These are phyloP conservation scores for Rosa hybrid DNA, from an alignment of 331 rosid genomes.

Conservation along the genomic window DNA sequence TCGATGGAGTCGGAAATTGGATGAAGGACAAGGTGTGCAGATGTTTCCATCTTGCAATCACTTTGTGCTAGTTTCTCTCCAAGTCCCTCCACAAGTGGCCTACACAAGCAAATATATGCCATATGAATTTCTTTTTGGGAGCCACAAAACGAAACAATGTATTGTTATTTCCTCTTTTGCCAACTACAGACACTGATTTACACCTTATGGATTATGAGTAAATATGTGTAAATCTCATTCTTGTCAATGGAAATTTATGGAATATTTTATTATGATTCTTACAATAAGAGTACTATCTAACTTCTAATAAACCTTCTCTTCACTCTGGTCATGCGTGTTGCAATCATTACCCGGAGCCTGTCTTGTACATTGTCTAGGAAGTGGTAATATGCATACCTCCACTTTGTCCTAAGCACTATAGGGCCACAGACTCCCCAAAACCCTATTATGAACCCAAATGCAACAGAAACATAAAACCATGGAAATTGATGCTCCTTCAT, in stretches of 20 bases:
- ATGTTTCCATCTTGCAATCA: background rate
- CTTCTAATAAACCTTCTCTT: background rate
- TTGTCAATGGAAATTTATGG: background rate
- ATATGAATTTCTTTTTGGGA: constrained; percentile 1
- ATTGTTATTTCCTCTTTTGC: background rate
- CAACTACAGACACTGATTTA: background rate
- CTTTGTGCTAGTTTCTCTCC: background rate
- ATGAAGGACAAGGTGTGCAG: constrained; percentile 7
- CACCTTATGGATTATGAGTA: background rate
- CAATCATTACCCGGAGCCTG: background rate
- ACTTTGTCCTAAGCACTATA: background rate
- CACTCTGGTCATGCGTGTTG: background rate
- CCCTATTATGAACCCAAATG: background rate
- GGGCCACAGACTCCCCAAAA: constrained; percentile 3
- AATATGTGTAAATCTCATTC: background rate
- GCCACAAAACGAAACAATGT: background rate
- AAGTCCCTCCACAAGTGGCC: constrained; percentile 1
- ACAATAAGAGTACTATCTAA: background rate
- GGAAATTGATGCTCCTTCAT: background rate
- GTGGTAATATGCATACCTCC: background rate
- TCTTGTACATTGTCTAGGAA: background rate
- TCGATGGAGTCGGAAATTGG: background rate
- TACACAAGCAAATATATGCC: background rate
- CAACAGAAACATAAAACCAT: background rate
- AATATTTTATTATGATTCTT: background rate